Conservation (phyloP, 306 rosid genomes). For the Trifolium fragiferum region DNA sequence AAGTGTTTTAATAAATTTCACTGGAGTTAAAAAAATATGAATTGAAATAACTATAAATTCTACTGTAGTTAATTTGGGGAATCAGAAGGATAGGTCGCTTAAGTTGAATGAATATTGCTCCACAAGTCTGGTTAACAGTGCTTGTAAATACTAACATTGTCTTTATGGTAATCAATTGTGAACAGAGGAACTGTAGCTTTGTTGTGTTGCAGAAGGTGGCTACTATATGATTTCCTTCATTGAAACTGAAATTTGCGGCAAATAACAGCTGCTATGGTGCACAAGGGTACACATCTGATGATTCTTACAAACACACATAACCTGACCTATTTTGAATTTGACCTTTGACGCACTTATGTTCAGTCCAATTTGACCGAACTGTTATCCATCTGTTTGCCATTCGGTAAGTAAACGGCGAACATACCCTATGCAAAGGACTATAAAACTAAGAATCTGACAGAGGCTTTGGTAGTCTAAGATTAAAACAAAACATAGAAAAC, state of each 20-base stretch:
- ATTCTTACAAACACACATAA: constrained; percentile 1
- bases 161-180: not conserved
- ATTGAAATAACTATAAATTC: not conserved
- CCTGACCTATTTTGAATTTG: not conserved
- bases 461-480: not conserved
- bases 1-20: constrained; percentile 2
- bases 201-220: not conserved
- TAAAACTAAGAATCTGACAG: not conserved
- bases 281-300: not conserved
- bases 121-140: constrained; percentile 27
- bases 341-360: not conserved
- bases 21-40: not conserved
- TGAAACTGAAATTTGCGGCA: not conserved
- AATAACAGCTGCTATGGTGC: not conserved
- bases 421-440: not conserved
- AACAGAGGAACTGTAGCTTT: not conserved
- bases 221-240: not conserved
- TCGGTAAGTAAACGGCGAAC: not conserved
- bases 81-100: not conserved
- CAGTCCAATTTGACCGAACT: not conserved
- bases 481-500: not conserved
- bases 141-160: not conserved
- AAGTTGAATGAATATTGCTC: constrained; percentile 1
- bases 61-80: not conserved
- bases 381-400: not conserved